These are phyloP conservation scores for Cucurbita pepo DNA, from an alignment of 306 rosid species.

Conservation along the genomic window DNA sequence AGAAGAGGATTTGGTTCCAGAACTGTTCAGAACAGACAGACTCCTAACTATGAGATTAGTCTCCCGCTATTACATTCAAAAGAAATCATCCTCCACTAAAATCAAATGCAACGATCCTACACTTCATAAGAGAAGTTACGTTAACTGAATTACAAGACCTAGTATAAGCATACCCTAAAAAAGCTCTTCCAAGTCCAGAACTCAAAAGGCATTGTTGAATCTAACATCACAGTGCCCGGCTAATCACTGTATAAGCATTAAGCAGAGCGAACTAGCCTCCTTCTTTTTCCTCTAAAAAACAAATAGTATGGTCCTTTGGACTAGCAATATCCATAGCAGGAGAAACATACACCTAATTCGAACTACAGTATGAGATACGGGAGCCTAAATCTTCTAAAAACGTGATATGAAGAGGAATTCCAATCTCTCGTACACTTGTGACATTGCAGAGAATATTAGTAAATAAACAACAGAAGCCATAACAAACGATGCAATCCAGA, in stretches of 20 bases:
- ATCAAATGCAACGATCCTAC: not conserved
- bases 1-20: not conserved
- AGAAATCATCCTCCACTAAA: not conserved
- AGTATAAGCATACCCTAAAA: not conserved
- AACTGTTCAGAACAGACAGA: not conserved
- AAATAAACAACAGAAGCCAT: not conserved
- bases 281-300: not conserved
- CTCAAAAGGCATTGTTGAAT: not conserved
- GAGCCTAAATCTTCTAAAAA: not conserved
- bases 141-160: not conserved
- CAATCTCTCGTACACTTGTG: not conserved
- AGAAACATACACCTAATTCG: not conserved
- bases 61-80: not conserved
- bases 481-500: not conserved
- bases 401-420: not conserved
- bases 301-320: not conserved
- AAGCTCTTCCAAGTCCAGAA: not conserved
- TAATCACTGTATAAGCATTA: not conserved
- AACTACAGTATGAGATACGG: not conserved
- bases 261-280: not conserved
- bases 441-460: not conserved
- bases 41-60: not conserved
- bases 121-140: not conserved
- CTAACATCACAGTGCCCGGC: not conserved
- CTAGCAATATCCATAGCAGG: not conserved